Evolutionary conservation across 164 flowering plant genomes (phyloP).

Genomic region (Piper betle): DNA sequence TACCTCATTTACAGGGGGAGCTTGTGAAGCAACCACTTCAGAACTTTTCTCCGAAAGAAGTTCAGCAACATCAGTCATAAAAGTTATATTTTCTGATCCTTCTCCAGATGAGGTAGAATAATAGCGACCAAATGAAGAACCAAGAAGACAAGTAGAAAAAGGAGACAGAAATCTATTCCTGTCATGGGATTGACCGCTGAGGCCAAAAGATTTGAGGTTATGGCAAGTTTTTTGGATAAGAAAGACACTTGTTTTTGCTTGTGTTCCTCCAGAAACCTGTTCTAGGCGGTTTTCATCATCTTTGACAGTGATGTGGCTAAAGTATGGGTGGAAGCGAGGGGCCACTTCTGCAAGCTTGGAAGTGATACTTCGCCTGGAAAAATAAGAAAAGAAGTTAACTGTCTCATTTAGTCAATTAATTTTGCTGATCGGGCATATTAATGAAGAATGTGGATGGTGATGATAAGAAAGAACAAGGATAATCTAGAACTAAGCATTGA

Average conservation of each 20-base stretch:
- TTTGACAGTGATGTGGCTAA: conserved; percentile 23
- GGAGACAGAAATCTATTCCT: conserved; percentile 11
- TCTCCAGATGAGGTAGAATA: conserved; percentile 48
- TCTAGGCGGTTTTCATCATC: conserved; percentile 18
- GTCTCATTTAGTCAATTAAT: background rate
- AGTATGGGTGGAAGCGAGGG: conserved; percentile 29
- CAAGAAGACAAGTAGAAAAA: conserved; percentile 8
- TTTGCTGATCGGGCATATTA: background rate
- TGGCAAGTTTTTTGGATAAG: conserved; percentile 8
- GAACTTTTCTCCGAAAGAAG: conserved; percentile 34
- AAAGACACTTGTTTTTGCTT: conserved; percentile 3
- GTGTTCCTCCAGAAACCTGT: conserved; percentile 7
- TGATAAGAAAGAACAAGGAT: background rate
- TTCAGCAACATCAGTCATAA: conserved; percentile 38
- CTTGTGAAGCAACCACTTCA: conserved; percentile 34
- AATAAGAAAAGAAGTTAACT: too few species aligned
- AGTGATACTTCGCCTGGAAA: conserved; percentile 32
- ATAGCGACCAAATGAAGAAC: conserved; percentile 20
- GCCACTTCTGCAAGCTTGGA: conserved; percentile 23
- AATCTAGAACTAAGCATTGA: too few species aligned
- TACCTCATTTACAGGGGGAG: conserved; percentile 59
- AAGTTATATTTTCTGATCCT: conserved; percentile 27
- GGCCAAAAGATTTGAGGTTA: conserved; percentile 12
- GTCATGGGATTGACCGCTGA: conserved; percentile 16
- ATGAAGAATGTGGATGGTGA: background rate